Conservation (phyloP, 768 basidiomycete species). For the Fomitopsis pulvina region DNA sequence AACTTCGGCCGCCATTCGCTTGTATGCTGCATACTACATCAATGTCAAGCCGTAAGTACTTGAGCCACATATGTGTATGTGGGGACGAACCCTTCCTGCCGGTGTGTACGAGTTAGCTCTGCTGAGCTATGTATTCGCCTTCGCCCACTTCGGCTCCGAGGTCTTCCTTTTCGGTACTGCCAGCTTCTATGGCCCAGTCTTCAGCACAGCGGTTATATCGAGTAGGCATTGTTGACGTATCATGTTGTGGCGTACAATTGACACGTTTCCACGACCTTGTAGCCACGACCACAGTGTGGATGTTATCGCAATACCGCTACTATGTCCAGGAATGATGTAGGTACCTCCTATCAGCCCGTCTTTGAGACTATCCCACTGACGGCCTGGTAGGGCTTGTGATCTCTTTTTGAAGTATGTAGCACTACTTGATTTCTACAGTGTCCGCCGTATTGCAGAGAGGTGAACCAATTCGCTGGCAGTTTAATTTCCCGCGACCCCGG, state of each 20-base stretch:
- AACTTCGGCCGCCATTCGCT: constrained; percentile 74
- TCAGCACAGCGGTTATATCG: constrained; percentile 79
- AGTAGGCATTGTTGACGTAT: constrained; percentile 46
- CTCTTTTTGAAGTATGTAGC: too few species aligned
- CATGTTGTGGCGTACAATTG: not conserved
- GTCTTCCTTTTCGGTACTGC: constrained; percentile 76
- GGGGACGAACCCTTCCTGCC: not conserved
- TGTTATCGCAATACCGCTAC: constrained; percentile 76
- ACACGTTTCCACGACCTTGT: constrained; percentile 1
- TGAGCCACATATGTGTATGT: not conserved
- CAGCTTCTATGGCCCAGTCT: constrained; percentile 49
- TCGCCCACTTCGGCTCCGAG: constrained; percentile 86
- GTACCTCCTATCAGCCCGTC: too few species aligned
- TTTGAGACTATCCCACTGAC: too few species aligned
- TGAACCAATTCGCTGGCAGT: too few species aligned
- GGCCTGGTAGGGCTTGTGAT: too few species aligned
- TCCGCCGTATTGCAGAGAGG: too few species aligned
- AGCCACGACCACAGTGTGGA: constrained; percentile 77
- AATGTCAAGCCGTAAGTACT: constrained; percentile 64
- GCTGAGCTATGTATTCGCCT: constrained; percentile 84
- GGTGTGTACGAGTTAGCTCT: constrained; percentile 90
- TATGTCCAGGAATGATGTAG: too few species aligned
- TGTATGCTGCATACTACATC: constrained; percentile 88
- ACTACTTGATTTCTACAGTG: too few species aligned
- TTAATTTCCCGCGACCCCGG: too few species aligned